A percentile compares a stretch with the other conserved stretches of the same genome.
These are phyloP conservation scores for Trichoderma polysporum DNA, from an alignment of 2,329 filamentous ascomycete genomes.

Conservation along the genomic window DNA sequence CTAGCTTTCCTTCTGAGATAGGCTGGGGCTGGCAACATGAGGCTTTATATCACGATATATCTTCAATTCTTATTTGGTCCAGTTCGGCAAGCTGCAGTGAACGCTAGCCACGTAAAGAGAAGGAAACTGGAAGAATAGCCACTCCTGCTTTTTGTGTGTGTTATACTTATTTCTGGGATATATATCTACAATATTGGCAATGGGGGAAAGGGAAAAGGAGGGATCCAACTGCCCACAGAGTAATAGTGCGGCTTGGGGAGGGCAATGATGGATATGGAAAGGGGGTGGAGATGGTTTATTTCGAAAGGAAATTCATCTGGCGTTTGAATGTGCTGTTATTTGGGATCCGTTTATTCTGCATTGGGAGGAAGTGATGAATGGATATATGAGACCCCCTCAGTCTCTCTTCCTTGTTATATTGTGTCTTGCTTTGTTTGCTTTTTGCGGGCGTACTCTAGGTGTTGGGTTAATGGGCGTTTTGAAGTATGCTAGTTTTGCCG, in stretches of 20 bases:
- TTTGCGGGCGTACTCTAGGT: not conserved
- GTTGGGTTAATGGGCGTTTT: slow-evolving; percentile 9
- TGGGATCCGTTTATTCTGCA: slow-evolving; percentile 1
- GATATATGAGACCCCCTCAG: not conserved
- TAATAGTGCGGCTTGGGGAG: not conserved
- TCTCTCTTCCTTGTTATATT: not conserved
- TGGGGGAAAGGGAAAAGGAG: slow-evolving; percentile 9
- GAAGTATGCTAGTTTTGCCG: slow-evolving; percentile 5
- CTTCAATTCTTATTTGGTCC: slow-evolving; percentile 9
- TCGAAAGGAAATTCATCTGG: slow-evolving; percentile 4
- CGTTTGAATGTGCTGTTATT: slow-evolving; percentile 14
- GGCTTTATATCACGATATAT: slow-evolving; percentile 7
- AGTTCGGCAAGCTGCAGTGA: not conserved
- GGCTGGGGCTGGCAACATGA: slow-evolving; percentile 17
- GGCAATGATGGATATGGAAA: slow-evolving; percentile 6
- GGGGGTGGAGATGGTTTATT: slow-evolving; percentile 10
- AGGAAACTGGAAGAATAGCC: slow-evolving; percentile 1
- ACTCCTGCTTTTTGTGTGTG: not conserved
- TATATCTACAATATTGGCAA: slow-evolving; percentile 12
- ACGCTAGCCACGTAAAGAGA: not conserved
- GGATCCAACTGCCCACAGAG: not conserved
- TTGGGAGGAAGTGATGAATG: slow-evolving; percentile 16
- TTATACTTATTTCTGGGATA: slow-evolving; percentile 18
- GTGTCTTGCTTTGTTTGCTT: not conserved
- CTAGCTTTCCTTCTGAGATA: not conserved